Percentiles rank a stretch among this genome's conserved stretches.
Evolutionary conservation across 352 stramenopile genomes (phyloP).

Genomic region (Thalassiosira exigua): DNA sequence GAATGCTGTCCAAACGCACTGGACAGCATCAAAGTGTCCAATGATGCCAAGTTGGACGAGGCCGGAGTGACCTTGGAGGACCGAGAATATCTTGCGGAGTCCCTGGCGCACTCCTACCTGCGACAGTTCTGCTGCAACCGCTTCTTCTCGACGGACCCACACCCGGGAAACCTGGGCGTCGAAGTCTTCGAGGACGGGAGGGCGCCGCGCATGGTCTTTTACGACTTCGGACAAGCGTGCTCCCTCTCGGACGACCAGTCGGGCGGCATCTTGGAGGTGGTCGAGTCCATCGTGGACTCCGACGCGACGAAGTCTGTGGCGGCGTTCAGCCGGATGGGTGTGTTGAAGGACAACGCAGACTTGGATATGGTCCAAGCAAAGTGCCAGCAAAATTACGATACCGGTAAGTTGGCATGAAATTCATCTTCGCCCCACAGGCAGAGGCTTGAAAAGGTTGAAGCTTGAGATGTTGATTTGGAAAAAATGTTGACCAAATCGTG

Average conservation of each 20-base stretch:
- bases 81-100: slow-evolving; percentile 88
- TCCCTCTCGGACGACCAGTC: slow-evolving; percentile 78
- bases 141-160: slow-evolving; percentile 96
- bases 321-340: slow-evolving; percentile 86
- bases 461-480: too few species aligned
- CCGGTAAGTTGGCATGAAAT: slow-evolving; percentile 79
- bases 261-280: slow-evolving; percentile 82
- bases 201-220: slow-evolving; percentile 85
- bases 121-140: slow-evolving; percentile 94
- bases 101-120: slow-evolving; percentile 92
- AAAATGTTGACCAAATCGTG: too few species aligned
- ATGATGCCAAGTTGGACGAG: slow-evolving; percentile 86
- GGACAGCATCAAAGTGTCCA: slow-evolving; percentile 93
- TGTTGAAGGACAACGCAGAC: slow-evolving; percentile 83
- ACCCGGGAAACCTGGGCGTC: slow-evolving; percentile 86
- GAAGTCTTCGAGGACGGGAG: slow-evolving; percentile 63
- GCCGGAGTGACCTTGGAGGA: slow-evolving; percentile 87
- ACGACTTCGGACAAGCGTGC: slow-evolving; percentile 90
- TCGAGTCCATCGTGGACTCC: slow-evolving; percentile 82
- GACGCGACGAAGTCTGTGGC: slow-evolving; percentile 75
- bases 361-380: slow-evolving; percentile 74
- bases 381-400: slow-evolving; percentile 80
- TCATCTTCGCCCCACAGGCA: too few species aligned
- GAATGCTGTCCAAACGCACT: too few species aligned
- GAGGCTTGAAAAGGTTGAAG: too few species aligned